Percentiles rank a stretch among this genome's conserved stretches.
phyloP scores from a whole-genome alignment of 2,329 filamentous ascomycete species.

The Curvularia lunata region DNA sequence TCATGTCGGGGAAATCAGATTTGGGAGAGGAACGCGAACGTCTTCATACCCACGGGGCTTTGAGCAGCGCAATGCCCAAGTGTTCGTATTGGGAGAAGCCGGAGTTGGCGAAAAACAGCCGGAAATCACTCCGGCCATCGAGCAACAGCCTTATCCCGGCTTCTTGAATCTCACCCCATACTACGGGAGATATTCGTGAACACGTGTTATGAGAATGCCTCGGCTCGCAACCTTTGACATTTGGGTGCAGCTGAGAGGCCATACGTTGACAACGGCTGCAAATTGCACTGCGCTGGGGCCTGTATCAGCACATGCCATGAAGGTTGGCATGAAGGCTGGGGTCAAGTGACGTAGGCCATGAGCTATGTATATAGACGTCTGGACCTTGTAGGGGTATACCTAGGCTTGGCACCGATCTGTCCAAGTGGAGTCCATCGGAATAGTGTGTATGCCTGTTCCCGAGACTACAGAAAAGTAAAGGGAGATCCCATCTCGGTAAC shows the following conservation, averaged over 20 bases:
- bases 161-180: neutral
- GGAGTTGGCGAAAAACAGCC: slow-evolving; percentile 2
- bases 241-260: neutral
- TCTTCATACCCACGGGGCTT: slow-evolving; percentile 1
- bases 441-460: slow-evolving; percentile 4
- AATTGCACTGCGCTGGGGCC: neutral
- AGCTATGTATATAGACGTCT: neutral
- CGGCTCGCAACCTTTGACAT: slow-evolving; percentile 2
- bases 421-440: slow-evolving; percentile 2
- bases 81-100: slow-evolving; percentile 10
- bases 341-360: slow-evolving; percentile 7
- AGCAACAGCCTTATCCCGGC: slow-evolving; percentile 5
- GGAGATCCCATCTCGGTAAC: neutral
- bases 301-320: neutral
- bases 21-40: slow-evolving; percentile 1
- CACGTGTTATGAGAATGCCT: slow-evolving; percentile 4
- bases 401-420: slow-evolving; percentile 6
- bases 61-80: slow-evolving; percentile 12
- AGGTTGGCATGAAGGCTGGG: neutral
- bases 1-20: neutral
- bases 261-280: neutral
- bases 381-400: slow-evolving; percentile 4
- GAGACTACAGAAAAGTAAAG: slow-evolving; percentile 6
- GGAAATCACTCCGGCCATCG: slow-evolving; percentile 1
- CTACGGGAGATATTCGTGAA: slow-evolving; percentile 4